Conservation (phyloP, 1,139 yeast species). For the Magnusiomyces paraingens region DNA sequence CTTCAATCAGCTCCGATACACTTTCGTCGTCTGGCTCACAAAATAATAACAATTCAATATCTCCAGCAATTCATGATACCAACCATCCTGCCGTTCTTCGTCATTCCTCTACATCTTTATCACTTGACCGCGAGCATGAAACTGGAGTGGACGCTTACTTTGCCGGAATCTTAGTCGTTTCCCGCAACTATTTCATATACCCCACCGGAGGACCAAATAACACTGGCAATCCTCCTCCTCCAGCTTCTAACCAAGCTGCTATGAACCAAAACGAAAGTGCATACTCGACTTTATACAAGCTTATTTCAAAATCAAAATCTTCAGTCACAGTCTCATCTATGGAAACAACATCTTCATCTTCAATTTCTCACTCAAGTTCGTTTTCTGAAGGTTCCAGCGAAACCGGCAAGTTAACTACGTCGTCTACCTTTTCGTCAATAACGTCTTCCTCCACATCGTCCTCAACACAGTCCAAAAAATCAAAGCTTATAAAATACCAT, state of each 20-base stretch:
- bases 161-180: conserved; percentile 78
- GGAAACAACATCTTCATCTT: conserved; percentile 9
- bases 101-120: conserved; percentile 7
- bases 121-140: conserved; percentile 45
- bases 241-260: conserved; percentile 27
- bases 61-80: neutral
- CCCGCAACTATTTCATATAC: conserved; percentile 60
- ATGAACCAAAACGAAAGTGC: conserved; percentile 45
- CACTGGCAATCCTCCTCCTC: conserved; percentile 27
- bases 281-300: conserved; percentile 52
- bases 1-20: neutral
- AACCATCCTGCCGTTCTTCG: neutral
- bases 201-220: conserved; percentile 31
- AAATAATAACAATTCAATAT: conserved; percentile 18
- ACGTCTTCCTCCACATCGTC: conserved; percentile 10
- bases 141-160: conserved; percentile 61
- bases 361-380: neutral
- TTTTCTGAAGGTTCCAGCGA: conserved; percentile 8
- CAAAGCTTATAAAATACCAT: conserved; percentile 31
- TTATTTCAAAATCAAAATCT: conserved; percentile 36
- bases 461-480: conserved; percentile 11
- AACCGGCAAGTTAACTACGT: conserved; percentile 11
- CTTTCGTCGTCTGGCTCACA: conserved; percentile 20
- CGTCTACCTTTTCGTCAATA: conserved; percentile 15
- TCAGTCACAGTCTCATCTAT: conserved; percentile 16